These are phyloP conservation scores for Talaromyces sp. DNA, from an alignment of 2,329 filamentous ascomycete genomes.

Conservation along the genomic window DNA sequence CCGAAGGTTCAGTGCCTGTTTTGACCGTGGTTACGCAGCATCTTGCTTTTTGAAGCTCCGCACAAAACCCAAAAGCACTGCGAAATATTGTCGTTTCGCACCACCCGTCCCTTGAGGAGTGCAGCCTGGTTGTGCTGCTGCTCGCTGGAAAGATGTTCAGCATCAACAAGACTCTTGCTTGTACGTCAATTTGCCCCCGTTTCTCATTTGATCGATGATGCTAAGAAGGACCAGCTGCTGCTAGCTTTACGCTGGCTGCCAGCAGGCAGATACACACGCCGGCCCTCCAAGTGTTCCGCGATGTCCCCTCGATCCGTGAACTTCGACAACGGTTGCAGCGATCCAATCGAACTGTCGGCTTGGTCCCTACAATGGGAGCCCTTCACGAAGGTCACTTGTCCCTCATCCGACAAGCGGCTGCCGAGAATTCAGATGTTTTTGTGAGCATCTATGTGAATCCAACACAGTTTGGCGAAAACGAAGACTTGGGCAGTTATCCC, in stretches of 20 bases:
- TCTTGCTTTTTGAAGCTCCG: background rate
- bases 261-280: constrained; percentile 9
- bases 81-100: background rate
- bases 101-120: background rate
- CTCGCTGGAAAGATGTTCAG: background rate
- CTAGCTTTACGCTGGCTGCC: background rate
- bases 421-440: constrained; percentile 79
- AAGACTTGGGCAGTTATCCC: constrained; percentile 86
- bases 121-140: background rate
- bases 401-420: constrained; percentile 75
- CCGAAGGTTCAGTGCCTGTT: background rate
- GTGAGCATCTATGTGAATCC: constrained; percentile 95
- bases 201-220: background rate
- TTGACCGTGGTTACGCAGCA: background rate
- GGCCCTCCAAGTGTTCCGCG: constrained; percentile 59
- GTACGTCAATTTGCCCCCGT: background rate
- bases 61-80: background rate
- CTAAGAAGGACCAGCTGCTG: background rate
- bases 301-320: constrained; percentile 64
- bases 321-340: constrained; percentile 63
- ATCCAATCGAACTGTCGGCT: constrained; percentile 67
- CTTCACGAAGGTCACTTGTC: constrained; percentile 88
- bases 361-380: constrained; percentile 97
- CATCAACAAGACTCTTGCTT: background rate
- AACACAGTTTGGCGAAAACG: constrained; percentile 84